Evolutionary conservation across 164 flowering plant genomes (phyloP).

Genomic region (Warburgia ugandensis): DNA sequence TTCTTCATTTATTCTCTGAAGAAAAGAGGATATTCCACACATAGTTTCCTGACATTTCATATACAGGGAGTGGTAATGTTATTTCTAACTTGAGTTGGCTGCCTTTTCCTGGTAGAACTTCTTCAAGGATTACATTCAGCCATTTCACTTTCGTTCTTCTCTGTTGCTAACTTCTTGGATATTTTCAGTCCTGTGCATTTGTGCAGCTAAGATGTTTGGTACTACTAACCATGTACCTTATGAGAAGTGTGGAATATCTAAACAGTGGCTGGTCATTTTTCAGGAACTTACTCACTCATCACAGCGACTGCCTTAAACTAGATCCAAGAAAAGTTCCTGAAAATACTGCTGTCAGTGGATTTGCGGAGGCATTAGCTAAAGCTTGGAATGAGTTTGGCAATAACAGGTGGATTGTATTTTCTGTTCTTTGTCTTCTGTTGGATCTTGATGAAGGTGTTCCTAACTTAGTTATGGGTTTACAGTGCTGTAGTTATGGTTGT

Average conservation of each 20-base stretch:
- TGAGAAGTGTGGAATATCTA: neutral
- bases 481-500: constrained; percentile 86
- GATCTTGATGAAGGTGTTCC: constrained; percentile 3
- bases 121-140: too few relatives aligned
- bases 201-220: too few relatives aligned
- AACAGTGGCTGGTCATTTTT: constrained; percentile 2
- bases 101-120: too few relatives aligned
- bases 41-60: too few relatives aligned
- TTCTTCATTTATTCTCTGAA: too few relatives aligned
- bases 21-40: too few relatives aligned
- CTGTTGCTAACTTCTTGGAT: too few relatives aligned
- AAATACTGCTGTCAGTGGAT: constrained; percentile 47
- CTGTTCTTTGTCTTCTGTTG: neutral
- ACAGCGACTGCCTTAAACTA: constrained; percentile 50
- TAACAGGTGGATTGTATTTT: constrained; percentile 66
- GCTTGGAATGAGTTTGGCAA: constrained; percentile 84
- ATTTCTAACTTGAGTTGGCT: too few relatives aligned
- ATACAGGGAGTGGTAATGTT: too few relatives aligned
- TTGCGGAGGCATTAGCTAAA: constrained; percentile 68
- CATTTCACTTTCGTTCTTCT: too few relatives aligned
- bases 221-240: too few relatives aligned
- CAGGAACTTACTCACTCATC: constrained; percentile 61
- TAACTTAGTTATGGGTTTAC: constrained; percentile 17
- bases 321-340: constrained; percentile 53
- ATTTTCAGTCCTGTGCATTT: too few relatives aligned